These are phyloP conservation scores for Astrothelium macrocarpum DNA, from an alignment of 495 filamentous ascomycete genomes.

Conservation along the genomic window DNA sequence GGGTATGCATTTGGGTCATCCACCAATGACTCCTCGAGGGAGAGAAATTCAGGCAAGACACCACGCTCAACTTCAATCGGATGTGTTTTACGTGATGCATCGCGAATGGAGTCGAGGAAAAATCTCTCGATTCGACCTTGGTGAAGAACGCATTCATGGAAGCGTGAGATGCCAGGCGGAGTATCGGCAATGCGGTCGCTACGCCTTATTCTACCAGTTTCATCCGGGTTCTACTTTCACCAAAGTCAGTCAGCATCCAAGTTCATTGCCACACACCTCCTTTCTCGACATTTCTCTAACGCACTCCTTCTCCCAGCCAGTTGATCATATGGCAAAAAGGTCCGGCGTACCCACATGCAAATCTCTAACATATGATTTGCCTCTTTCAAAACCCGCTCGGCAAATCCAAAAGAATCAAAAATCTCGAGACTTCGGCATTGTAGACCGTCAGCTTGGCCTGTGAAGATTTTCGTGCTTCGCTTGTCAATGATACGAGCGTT, in stretches of 20 bases:
- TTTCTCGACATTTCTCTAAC: neutral
- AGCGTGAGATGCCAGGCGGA: conserved; percentile 41
- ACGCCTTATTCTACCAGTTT: conserved; percentile 44
- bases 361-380: conserved; percentile 44
- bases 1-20: conserved; percentile 44
- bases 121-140: conserved; percentile 33
- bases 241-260: neutral
- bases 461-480: conserved; percentile 42
- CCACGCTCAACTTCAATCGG: conserved; percentile 23
- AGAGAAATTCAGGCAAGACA: conserved; percentile 22
- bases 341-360: conserved; percentile 24
- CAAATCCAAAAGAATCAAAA: conserved; percentile 58
- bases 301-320: neutral
- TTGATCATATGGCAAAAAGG: neutral
- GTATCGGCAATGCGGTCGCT: conserved; percentile 43
- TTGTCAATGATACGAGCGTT: conserved; percentile 55
- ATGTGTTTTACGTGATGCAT: conserved; percentile 18
- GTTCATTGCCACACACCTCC: neutral
- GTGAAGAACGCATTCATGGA: conserved; percentile 29
- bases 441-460: conserved; percentile 54
- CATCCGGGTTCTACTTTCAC: conserved; percentile 30
- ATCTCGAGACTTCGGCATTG: conserved; percentile 52
- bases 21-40: conserved; percentile 32
- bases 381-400: conserved; percentile 51
- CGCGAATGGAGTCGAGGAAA: conserved; percentile 29